Evolutionary conservation across 768 basidiomycete species (phyloP).

Genomic region (Boletus coccyginus): DNA sequence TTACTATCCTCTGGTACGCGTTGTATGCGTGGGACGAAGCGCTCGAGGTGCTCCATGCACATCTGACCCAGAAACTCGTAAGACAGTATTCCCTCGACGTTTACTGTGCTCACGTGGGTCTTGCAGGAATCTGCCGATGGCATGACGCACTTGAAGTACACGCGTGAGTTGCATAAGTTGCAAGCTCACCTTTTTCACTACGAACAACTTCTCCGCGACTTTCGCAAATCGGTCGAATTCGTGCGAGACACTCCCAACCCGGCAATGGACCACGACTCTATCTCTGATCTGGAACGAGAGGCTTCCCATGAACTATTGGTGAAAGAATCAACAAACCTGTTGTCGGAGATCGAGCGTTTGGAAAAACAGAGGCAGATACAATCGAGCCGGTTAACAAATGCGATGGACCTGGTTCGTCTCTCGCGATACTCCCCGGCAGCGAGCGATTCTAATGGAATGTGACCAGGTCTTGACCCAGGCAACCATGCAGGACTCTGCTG

Average conservation of each 20-base stretch:
- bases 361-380: constrained; percentile 27
- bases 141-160: constrained; percentile 38
- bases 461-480: constrained; percentile 53
- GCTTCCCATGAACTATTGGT: constrained; percentile 10
- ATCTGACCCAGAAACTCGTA: constrained; percentile 48
- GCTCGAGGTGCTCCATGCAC: constrained; percentile 48
- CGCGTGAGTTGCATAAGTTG: constrained; percentile 53
- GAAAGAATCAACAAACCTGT: constrained; percentile 24
- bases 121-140: constrained; percentile 44
- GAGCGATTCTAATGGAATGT: not conserved
- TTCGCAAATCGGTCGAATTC: constrained; percentile 50
- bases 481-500: constrained; percentile 40
- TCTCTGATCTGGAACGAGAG: constrained; percentile 7
- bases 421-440: not conserved
- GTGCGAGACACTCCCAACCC: constrained; percentile 50
- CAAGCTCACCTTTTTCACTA: constrained; percentile 60
- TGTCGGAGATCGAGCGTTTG: constrained; percentile 44
- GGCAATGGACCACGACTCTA: constrained; percentile 32
- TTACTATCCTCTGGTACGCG: constrained; percentile 54
- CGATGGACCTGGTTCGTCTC: constrained; percentile 28
- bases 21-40: constrained; percentile 63
- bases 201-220: constrained; percentile 52
- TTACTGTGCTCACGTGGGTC: not conserved
- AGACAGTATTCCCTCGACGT: not conserved
- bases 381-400: constrained; percentile 32